phyloP scores from a whole-genome alignment of 2,329 filamentous ascomycete genomes.

The Neonectria sp. region DNA sequence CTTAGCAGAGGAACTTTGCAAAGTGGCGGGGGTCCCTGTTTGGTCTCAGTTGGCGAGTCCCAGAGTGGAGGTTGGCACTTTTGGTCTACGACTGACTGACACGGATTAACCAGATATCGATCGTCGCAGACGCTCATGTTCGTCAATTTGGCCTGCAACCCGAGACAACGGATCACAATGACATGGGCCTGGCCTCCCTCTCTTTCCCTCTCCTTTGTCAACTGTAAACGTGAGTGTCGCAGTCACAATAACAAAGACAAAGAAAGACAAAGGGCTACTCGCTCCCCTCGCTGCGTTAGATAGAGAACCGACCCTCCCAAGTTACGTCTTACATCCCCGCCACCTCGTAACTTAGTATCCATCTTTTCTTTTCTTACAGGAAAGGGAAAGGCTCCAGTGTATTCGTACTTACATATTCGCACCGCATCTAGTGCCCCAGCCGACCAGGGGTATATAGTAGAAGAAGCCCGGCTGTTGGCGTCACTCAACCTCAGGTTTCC shows the following conservation, averaged over 20 bases:
- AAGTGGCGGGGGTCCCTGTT: background rate
- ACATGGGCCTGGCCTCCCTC: conserved; percentile 9
- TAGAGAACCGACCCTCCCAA: background rate
- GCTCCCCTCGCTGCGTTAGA: background rate
- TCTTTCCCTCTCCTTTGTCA: background rate
- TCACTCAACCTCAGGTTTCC: background rate
- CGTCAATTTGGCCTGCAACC: background rate
- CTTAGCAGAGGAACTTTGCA: conserved; percentile 12
- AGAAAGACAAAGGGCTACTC: background rate
- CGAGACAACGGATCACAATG: background rate
- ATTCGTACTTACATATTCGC: background rate
- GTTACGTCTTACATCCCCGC: conserved; percentile 1
- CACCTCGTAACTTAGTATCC: conserved; percentile 15
- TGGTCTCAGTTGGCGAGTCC: conserved; percentile 4
- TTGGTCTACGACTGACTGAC: background rate
- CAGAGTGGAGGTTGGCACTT: background rate
- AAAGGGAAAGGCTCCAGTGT: background rate
- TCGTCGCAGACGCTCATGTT: background rate
- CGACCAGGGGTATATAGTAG: conserved; percentile 9
- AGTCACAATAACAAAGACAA: background rate
- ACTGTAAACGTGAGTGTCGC: background rate
- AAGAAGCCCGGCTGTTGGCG: conserved; percentile 7
- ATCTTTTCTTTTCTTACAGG: conserved; percentile 9
- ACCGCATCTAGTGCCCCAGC: background rate
- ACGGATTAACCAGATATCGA: background rate